Conservation (phyloP, 2,329 filamentous ascomycete species). For the Fusarium xyrophilum region DNA sequence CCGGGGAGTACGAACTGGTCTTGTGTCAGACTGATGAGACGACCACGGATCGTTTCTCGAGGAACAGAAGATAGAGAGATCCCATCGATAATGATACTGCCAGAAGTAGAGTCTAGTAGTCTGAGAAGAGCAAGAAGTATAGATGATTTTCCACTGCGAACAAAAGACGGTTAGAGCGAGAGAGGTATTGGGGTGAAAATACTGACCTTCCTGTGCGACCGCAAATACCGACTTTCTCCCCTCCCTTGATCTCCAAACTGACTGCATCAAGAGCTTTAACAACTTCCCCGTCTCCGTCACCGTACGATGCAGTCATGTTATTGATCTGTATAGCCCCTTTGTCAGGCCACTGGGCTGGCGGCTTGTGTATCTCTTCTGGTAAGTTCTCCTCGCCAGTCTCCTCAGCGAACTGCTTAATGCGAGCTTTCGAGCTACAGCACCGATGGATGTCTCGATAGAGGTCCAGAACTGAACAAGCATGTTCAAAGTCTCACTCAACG, state of each 20-base stretch:
- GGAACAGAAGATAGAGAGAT: conserved; percentile 51
- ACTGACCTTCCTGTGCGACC: conserved; percentile 54
- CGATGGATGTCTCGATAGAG: conserved; percentile 48
- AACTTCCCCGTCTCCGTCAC: neutral
- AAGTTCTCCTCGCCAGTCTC: conserved; percentile 42
- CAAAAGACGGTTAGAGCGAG: neutral
- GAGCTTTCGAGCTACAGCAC: conserved; percentile 45
- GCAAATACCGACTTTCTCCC: conserved; percentile 59
- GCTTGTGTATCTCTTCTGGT: conserved; percentile 23
- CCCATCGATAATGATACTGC: conserved; percentile 53
- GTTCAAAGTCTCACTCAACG: conserved; percentile 46
- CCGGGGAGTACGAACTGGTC: conserved; percentile 57
- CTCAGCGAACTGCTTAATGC: conserved; percentile 46
- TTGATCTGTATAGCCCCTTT: conserved; percentile 41
- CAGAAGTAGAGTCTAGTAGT: conserved; percentile 52
- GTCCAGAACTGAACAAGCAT: conserved; percentile 49
- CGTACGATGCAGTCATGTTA: conserved; percentile 42
- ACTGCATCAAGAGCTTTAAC: conserved; percentile 36
- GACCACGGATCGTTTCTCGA: conserved; percentile 51
- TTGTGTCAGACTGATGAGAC: conserved; percentile 57
- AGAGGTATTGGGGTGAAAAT: neutral
- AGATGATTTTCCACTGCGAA: conserved; percentile 57
- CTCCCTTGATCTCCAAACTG: conserved; percentile 41
- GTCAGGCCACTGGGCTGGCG: conserved; percentile 43
- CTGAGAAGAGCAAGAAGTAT: conserved; percentile 56